Evolutionary conservation across 345 rosid genomes (phyloP), one percentile per base, ranked within the genome.

Genomic region (Rhodamnia argentea): DNA sequence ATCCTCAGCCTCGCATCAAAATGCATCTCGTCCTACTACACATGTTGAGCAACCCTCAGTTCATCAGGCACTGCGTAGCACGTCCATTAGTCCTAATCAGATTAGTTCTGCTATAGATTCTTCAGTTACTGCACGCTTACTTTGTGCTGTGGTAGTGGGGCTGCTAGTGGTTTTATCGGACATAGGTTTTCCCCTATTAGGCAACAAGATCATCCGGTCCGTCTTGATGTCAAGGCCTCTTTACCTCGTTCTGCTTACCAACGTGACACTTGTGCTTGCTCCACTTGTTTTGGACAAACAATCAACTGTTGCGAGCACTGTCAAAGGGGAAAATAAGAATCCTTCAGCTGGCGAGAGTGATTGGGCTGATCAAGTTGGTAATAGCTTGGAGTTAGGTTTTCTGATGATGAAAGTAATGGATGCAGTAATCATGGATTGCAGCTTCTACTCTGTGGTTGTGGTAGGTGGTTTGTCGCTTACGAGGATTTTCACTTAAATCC

Each of bases 351-450:
- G 87, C 75, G 92, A 92, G 93, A 44, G 76, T 23, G 94, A 88
- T 86, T 92, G 95, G 93, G 92, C 86, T 58, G 93, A 90, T 76
- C 96, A 94, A 88, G 92, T 93, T 14, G 91, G 97, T 82, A 92
- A 91, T 60, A 91, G 90, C 32, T 86, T 97, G 90, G 98, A 96
- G 93, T 86, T 87, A 6, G 94, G 91, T 84, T 87, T 94, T 88
- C 87, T 93, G 88, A 54, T 91, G 86, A 90, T 90, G 92, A 97
- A 92, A 91, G 92, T 90, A 78, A 85, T 93, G 83, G 94, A 96
- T 59, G 98, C 98, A 4, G 83, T 92, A 27, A 70, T 93, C 57
- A 93, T 94, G 93, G 98, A 96, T 88, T 93, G 92, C 86, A 93
- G 96, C 86, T 85, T 96, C 27, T 94, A 95, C 74, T 89, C 93